A percentile compares a stretch with the other conserved stretches of the same genome.
phyloP scores from a whole-genome alignment of 2,329 filamentous ascomycete genomes.

The Calonectria pauciramosa region DNA sequence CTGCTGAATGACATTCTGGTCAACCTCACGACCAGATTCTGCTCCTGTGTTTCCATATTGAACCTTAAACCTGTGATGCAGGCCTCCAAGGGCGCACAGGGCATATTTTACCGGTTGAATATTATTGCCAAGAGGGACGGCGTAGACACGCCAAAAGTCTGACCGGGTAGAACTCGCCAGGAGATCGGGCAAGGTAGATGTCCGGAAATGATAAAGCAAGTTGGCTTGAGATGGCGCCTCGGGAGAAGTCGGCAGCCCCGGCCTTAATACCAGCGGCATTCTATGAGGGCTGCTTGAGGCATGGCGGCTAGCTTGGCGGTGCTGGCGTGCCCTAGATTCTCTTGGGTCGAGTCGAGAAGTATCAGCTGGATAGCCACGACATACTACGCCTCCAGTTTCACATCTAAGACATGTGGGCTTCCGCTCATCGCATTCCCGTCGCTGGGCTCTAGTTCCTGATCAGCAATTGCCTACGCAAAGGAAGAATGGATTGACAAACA shows the following conservation, averaged over 20 bases:
- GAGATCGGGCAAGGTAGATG: slow-evolving; percentile 1
- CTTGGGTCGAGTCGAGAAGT: background rate
- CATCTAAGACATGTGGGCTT: background rate
- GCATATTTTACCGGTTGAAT: background rate
- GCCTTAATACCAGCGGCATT: background rate
- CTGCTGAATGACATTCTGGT: background rate
- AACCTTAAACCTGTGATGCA: background rate
- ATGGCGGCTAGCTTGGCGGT: background rate
- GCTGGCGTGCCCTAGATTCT: background rate
- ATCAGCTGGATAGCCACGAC: background rate
- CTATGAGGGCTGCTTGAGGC: background rate
- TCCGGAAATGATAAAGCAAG: background rate
- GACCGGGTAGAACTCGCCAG: background rate
- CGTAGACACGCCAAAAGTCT: background rate
- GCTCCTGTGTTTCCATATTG: background rate
- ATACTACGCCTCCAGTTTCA: background rate
- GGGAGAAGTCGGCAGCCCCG: background rate
- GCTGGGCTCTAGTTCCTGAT: background rate
- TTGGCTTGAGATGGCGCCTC: background rate
- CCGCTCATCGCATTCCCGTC: background rate
- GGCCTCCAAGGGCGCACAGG: background rate
- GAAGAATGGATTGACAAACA: background rate
- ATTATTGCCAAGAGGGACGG: background rate
- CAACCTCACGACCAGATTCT: background rate
- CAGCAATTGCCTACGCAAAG: background rate